Evolutionary conservation across 2,329 filamentous ascomycete species (phyloP), one percentile per base, ranked within the genome.

Genomic region (Sordariomycetes sp.): DNA sequence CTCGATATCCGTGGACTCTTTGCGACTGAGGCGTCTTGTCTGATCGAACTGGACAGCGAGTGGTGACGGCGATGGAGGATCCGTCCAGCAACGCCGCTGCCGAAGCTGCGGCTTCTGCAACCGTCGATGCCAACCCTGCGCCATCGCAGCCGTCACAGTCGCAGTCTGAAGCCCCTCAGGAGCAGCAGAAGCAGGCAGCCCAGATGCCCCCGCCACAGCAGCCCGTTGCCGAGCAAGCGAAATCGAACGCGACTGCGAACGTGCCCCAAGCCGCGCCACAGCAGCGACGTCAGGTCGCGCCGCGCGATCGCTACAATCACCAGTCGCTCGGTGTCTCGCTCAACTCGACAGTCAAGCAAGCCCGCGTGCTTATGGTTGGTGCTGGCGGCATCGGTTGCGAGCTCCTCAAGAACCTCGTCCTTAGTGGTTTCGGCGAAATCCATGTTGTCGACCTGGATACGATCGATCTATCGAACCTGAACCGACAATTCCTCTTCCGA

Each of bases 301-400:
- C 53, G 32, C 70, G 74, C 47, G 74, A 79, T 50, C 55, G 57
- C 33, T 75, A 60, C 49, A 76, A 77, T 48, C 53, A 70, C 42
- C 75, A 82, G 58, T 84, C 83, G 40, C 70, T 88, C 34, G 82
- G 82, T 41, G 58, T 61, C 30, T 65, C 68, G 23, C 66, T 84
- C 30, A 77, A 86, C 50, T 64, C 62, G 35, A 64, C 65, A 41
- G 72, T 87, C 41, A 85, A 85, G 55, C 66, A 83, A 71, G 75
- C 86, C 41, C 83, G 81, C 42, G 82, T 95, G 34, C 71, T 98
- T 38, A 86, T 98, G 69, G 90, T 98, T 37, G 92, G 92, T 49
- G 92, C 92, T 36, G 92, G 92, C 41, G 92, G 92, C 42, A 98
- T 98, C 53, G 92, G 92, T 47, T 98, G 92, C 63, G 92, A 98